Base-by-base conservation (phyloP, 805 yeast genomes). In the Pichia membranifaciens region DNA sequence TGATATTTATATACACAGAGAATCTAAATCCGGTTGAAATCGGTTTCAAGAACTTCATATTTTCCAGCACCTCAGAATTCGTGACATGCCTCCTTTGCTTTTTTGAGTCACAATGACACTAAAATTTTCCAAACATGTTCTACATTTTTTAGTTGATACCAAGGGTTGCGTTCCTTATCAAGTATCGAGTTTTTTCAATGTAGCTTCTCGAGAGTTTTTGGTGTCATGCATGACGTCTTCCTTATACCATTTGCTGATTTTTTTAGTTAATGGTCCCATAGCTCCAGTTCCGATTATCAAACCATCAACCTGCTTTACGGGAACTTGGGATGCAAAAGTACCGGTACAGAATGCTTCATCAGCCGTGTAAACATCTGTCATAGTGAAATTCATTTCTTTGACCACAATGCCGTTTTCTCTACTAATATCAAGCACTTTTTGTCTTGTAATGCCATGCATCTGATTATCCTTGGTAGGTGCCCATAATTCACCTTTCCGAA, bases 381-480 rank as follows among this genome's bases (percentile, higher is more conserved):
- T n/a, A 13, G 43, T 31, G 32, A 44, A 44, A 16, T 38, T 38
- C 29, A 20, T 13, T 23, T 44, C 42, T 10, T 38, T 35, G 10
- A 44, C 42, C 23, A 22, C 31, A 2, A 44, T 5, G 4, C 47
- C 43, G n/a, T 32, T 16, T 4, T 21, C 10, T n/a, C 43, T 35
- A 3, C 42, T 17, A 12, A 44, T 6, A 37, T 37, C 41, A 2
- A 38, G n/a, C 8, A 44, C 43, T 29, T 44, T 44, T 38, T 44
- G 47, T 32, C 47, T 44, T 2, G 43, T 44, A 18, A 44, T 22
- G 23, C 47, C 47, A 29, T 44, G 41, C 42, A 44, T 44, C 38
- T 44, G 41, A n/a, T 44, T 44, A 29, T 44, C 41, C 13, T 23
- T 28, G n/a, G 47, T 44, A 31, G 47, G 47, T 13, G 47, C 47